Percentiles rank a stretch among this genome's conserved stretches.
These are phyloP conservation scores for Xylaria bambusicola DNA, from an alignment of 495 filamentous ascomycete species.

Conservation along the genomic window DNA sequence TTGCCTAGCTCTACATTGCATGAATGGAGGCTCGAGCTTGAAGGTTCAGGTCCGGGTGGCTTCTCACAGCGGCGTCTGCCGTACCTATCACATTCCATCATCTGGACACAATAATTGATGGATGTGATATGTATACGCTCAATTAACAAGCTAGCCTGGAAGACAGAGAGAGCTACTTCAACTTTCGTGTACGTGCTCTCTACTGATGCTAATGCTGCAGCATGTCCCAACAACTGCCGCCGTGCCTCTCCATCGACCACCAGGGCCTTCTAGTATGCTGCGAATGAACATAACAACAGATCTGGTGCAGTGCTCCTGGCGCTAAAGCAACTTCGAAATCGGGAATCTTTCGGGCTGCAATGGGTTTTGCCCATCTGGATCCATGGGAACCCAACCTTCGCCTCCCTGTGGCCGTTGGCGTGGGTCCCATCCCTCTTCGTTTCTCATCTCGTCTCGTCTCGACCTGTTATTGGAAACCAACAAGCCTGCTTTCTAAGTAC, in stretches of 20 bases:
- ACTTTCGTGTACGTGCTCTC: not conserved
- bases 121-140: not conserved
- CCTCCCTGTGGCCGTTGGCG: conserved; percentile 5
- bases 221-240: conserved; percentile 1
- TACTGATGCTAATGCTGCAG: not conserved
- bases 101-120: not conserved
- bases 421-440: not conserved
- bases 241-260: not conserved
- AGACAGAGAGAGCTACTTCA: no score
- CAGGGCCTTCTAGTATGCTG: not conserved
- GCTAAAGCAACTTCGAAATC: conserved; percentile 9
- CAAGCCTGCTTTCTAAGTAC: conserved; percentile 2
- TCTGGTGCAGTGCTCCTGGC: conserved; percentile 1
- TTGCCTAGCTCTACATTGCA: not conserved
- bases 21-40: not conserved
- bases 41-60: not conserved
- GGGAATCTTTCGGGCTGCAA: conserved; percentile 11
- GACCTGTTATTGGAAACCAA: conserved; percentile 8
- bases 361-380: conserved; percentile 3
- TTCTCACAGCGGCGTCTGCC: not conserved
- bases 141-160: no score
- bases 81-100: not conserved
- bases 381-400: conserved; percentile 15
- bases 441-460: not conserved
- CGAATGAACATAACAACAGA: conserved; percentile 3